Evolutionary conservation across 345 rosid genomes (phyloP).

Genomic region (Barbarea vulgaris): DNA sequence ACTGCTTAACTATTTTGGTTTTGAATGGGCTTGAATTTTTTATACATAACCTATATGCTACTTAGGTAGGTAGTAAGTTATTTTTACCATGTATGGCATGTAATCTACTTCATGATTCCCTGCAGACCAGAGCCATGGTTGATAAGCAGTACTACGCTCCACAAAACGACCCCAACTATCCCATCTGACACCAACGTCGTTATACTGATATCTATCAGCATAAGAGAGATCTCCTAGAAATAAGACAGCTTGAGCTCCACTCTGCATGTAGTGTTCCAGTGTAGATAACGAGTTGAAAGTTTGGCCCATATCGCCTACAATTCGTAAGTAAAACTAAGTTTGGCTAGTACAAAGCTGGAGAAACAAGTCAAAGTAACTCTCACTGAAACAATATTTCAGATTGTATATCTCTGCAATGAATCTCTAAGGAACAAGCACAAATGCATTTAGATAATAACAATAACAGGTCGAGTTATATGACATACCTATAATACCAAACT

Average conservation of each 20-base stretch:
- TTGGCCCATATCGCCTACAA: conserved; percentile 92
- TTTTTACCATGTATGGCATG: conserved; percentile 87
- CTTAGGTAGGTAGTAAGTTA: background rate
- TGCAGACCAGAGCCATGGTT: conserved; percentile 95
- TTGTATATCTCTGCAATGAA: background rate
- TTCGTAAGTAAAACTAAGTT: background rate
- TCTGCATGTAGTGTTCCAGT: conserved; percentile 79
- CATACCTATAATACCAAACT: conserved; percentile 95
- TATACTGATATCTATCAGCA: conserved; percentile 82
- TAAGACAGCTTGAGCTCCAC: conserved; percentile 80
- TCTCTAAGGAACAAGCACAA: background rate
- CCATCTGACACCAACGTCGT: conserved; percentile 85
- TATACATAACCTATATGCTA: background rate
- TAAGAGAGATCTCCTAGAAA: conserved; percentile 95
- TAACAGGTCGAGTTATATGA: background rate
- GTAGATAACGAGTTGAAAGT: conserved; percentile 93
- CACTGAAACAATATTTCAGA: background rate
- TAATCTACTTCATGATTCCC: conserved; percentile 94
- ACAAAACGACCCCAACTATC: conserved; percentile 92
- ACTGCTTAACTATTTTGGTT: background rate
- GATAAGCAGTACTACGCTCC: conserved; percentile 88
- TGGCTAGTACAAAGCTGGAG: background rate
- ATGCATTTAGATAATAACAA: background rate
- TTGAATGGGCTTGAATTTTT: background rate
- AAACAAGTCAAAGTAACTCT: background rate